phyloP scores from a whole-genome alignment of 108 stramenopile genomes.

The Stephanodiscus triporus region DNA sequence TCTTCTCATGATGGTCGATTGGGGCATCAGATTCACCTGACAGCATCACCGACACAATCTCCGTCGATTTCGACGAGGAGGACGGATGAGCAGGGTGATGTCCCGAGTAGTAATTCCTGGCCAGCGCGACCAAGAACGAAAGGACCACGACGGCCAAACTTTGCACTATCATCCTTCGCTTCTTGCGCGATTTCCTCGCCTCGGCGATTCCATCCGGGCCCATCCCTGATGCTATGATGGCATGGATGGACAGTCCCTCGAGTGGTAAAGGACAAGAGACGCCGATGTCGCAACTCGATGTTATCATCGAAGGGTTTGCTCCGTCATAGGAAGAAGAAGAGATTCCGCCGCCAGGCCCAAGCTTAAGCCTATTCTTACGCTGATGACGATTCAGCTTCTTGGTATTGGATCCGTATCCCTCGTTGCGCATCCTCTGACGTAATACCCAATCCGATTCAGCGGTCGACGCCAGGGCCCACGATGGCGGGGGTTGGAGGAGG shows the following conservation, averaged over 20 bases:
- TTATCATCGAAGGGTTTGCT: not conserved
- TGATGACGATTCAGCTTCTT: slow-evolving; percentile 53
- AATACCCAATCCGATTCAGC: slow-evolving; percentile 73
- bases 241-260: slow-evolving; percentile 24
- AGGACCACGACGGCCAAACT: slow-evolving; percentile 43
- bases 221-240: slow-evolving; percentile 66
- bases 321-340: not conserved
- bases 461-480: slow-evolving; percentile 55
- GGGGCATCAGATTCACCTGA: not conserved
- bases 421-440: slow-evolving; percentile 56
- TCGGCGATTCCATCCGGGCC: slow-evolving; percentile 59
- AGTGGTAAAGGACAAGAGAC: not conserved
- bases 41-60: not conserved
- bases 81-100: not conserved
- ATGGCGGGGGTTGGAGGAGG: slow-evolving; percentile 62
- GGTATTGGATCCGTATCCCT: slow-evolving; percentile 31
- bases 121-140: slow-evolving; percentile 41
- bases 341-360: not conserved
- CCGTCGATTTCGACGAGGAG: not conserved
- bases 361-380: slow-evolving; percentile 54
- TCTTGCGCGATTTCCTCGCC: slow-evolving; percentile 39
- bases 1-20: not conserved
- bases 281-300: slow-evolving; percentile 13
- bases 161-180: slow-evolving; percentile 35
- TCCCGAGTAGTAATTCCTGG: slow-evolving; percentile 15